Evolutionary conservation across 305 asterid species (phyloP), one percentile per base, ranked within the genome.

Genomic region (Coffea humblotiana): DNA sequence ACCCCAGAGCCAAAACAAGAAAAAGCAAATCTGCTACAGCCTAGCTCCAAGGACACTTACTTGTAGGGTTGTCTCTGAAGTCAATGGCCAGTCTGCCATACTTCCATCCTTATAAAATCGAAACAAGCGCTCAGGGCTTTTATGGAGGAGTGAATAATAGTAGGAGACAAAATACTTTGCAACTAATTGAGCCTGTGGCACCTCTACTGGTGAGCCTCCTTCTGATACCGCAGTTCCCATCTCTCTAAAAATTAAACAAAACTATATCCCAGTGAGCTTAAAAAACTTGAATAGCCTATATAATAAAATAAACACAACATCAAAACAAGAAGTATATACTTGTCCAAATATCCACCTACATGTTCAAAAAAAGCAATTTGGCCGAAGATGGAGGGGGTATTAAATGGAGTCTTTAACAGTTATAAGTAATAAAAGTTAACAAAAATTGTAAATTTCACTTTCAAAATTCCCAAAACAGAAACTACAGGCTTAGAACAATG

Each of bases 51-150:
- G 1, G 19, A 68, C 29, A 78, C 75, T 58, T 76, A 75, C 82
- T 48, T 82, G 27, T 79, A 48, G n/a, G 40, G 79, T 71, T 54
- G 58, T 72, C 19, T 15, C 80, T 0, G 71, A 49, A 52, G 37
- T 54, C 74, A 72, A 47, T 43, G 58, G 78, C 69, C 81, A 80
- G 64, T 65, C 56, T 19, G 79, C 19, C 6, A 43, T 37, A 64
- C 86, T 83, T 21, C 72, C 40, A 43, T 83, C 83, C 11, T 54
- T 70, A 52, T 83, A 83, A 58, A 83, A 83, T 9, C 8, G 79
- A 78, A 75, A 49, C 74, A 83, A 66, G 0, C 9, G 0, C 23
- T 70, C 49, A 27, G 86, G 83, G 15, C n/a, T 40, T 1, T 49
- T 19, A 29, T 71, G 43, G n/a, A 83, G 73, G 43, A 76, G 2